A percentile compares a stretch with the other conserved stretches of the same genome.
Conservation (phyloP, 768 basidiomycete species). For the Pleurotus platypus region DNA sequence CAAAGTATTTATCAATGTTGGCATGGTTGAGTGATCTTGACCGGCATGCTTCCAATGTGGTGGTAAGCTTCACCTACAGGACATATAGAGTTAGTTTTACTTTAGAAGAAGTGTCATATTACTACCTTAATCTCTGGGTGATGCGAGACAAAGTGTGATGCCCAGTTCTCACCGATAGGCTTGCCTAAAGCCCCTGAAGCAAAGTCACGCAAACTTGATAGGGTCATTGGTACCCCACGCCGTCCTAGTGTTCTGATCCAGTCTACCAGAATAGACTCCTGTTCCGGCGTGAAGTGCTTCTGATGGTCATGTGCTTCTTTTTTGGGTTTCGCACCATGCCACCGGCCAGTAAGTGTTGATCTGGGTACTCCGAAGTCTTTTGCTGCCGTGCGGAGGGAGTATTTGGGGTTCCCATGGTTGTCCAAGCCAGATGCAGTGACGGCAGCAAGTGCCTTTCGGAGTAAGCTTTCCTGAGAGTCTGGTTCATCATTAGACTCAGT, state of each 20-base stretch:
- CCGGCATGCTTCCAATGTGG: conserved; percentile 17
- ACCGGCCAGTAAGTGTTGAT: neutral
- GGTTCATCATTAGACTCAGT: too few species aligned
- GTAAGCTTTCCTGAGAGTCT: too few species aligned
- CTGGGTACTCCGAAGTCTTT: neutral
- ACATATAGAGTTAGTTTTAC: neutral
- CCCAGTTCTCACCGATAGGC: conserved; percentile 12
- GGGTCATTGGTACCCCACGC: neutral
- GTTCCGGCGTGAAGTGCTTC: neutral
- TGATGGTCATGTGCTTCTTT: neutral
- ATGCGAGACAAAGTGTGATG: conserved; percentile 1
- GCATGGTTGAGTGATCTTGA: conserved; percentile 20
- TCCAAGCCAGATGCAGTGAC: too few species aligned
- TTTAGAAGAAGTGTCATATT: neutral
- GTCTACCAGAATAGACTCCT: neutral
- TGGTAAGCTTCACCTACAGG: conserved; percentile 12
- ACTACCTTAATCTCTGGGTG: conserved; percentile 15
- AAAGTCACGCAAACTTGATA: neutral
- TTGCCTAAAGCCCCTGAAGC: conserved; percentile 12
- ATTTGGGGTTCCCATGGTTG: too few species aligned
- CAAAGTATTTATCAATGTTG: conserved; percentile 17
- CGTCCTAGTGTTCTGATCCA: neutral
- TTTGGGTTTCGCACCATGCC: neutral
- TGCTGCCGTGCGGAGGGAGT: neutral
- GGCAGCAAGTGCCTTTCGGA: too few species aligned